Evolutionary conservation across 306 rosid genomes (phyloP).

Genomic region (Abrus pulchellus): DNA sequence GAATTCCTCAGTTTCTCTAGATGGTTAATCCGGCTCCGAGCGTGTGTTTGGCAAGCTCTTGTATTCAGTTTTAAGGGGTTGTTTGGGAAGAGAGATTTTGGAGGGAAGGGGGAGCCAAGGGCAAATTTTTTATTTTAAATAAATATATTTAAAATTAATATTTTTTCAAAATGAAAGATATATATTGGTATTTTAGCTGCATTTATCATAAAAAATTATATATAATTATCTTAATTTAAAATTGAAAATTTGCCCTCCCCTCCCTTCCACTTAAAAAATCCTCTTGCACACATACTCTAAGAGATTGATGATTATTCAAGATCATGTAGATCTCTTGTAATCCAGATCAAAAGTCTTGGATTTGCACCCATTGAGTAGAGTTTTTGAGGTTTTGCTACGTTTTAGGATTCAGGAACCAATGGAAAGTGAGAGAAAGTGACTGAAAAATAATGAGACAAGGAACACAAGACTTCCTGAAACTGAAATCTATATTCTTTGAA

Average conservation of each 20-base stretch:
- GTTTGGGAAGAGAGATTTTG: no score
- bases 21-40: neutral
- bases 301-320: neutral
- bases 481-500: neutral
- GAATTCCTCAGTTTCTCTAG: neutral
- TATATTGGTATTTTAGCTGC: no score
- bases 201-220: no score
- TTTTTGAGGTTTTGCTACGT: neutral
- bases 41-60: no score
- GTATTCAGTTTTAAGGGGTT: no score
- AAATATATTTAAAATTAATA: no score
- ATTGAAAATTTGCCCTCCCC: no score
- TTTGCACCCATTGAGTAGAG: neutral
- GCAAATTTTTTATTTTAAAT: no score
- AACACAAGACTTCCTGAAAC: neutral
- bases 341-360: neutral
- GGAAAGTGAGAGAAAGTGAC: neutral
- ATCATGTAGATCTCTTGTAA: neutral
- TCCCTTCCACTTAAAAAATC: neutral
- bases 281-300: neutral
- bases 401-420: neutral
- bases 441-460: neutral
- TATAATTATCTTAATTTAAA: no score
- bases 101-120: no score
- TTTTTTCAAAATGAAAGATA: no score